phyloP scores from a whole-genome alignment of 78 protist genomes.

The Dictyostelium discoideum region DNA sequence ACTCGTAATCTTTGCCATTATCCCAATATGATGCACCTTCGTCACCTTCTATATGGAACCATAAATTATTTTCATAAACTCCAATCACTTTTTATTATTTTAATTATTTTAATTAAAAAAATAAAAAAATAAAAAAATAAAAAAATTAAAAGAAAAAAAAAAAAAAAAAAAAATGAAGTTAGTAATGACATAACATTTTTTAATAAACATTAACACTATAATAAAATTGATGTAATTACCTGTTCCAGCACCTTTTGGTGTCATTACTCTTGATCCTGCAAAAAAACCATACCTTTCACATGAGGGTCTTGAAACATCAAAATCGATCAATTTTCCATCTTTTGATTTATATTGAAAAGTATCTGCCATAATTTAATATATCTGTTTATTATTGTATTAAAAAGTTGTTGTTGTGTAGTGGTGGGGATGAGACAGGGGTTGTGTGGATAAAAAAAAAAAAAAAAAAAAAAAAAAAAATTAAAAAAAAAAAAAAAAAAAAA shows the following conservation, averaged over 20 bases:
- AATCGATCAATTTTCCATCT: neutral
- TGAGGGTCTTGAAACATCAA: constrained; percentile 28
- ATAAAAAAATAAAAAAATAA: no score
- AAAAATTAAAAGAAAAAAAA: neutral
- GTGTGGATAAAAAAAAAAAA: neutral
- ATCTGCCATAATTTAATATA: neutral
- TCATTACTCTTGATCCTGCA: constrained; percentile 50
- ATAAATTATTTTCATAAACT: constrained; percentile 36
- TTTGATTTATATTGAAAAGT: constrained; percentile 5
- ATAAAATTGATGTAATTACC: neutral
- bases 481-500: no score
- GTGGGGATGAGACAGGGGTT: neutral
- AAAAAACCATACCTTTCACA: constrained; percentile 64
- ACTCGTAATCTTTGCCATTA: constrained; percentile 70
- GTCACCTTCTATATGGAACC: constrained; percentile 73
- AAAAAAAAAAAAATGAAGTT: no score
- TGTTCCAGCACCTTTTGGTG: constrained; percentile 39
- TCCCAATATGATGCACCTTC: constrained; percentile 79
- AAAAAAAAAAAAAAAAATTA: no score
- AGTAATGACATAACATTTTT: neutral
- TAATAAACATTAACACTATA: no score
- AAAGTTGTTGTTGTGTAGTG: neutral
- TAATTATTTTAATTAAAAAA: neutral
- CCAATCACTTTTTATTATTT: constrained; percentile 39
- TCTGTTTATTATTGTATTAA: neutral